Evolutionary conservation across 208 protist species (phyloP), one percentile per base, ranked within the genome.

Genomic region (Crithidia thermophila): DNA sequence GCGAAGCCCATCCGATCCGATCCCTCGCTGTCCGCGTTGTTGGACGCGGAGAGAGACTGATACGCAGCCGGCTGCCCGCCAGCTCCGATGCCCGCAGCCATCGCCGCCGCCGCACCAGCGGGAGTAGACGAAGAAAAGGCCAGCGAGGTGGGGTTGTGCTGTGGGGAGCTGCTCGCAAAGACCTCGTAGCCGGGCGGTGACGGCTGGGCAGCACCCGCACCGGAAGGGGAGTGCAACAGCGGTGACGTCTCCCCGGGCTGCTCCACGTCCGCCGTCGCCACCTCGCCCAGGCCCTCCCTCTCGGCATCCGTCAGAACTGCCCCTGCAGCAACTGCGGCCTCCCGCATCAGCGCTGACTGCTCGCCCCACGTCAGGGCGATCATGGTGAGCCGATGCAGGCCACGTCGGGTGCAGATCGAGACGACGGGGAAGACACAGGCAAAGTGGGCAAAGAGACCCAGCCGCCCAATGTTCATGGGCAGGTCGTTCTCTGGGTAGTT

Each of bases 381-480:
- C 81, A 93, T 87, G 23, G 71, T 58, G 14, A 93, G 33, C 43
- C 87, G 70, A 53, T 93, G 87, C 47, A 93, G 21, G 27, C 83
- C 81, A 27, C 83, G 77, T 9, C 87, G 77, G 21, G 83, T 81
- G 71, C 83, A 84, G 23, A 95, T 81, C 11, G 85, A 91, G 9
- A 95, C 69, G 25, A 95, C 82, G 14, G 89, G 89, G 50, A 87
- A 95, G 6, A 90, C 89, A 50, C 85, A 93, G 8, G 77, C 85
- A 79, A 95, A 95, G 51, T 95, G 89, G 6, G 85, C 46, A 71
- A 93, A 92, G 49, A 95, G 76, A 31, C 86, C 84, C 3, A 95
- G 55, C 9, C 84, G 84, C 2, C 79, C 89, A 52, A 95, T 66
- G 77, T 91, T 91, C 23, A 91, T 67, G 27, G 86, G 40, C 1